Conservation (phyloP, 2,329 filamentous ascomycete genomes). For the Parastagonospora nodorum region DNA sequence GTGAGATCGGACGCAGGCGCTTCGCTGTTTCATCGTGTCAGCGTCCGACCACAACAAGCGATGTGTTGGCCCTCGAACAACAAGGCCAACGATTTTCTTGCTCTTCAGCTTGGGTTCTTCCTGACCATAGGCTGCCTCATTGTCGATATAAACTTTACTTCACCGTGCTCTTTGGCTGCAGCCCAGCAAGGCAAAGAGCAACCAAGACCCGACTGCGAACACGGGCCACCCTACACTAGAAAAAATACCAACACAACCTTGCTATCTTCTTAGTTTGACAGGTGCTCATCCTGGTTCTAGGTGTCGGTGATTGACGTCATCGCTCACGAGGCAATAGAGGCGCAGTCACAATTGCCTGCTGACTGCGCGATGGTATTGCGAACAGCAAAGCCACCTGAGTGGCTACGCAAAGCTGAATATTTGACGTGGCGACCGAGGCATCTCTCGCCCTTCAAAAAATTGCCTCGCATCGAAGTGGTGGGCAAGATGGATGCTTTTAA, state of each 20-base stretch:
- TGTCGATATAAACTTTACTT: too few relatives aligned
- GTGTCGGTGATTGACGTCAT: conserved; percentile 4
- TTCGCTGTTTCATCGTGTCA: conserved; percentile 25
- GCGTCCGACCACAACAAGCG: conserved; percentile 8
- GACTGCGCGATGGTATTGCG: neutral
- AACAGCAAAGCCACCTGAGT: neutral
- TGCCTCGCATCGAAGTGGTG: too few relatives aligned
- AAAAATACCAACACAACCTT: neutral
- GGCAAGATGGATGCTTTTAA: too few relatives aligned
- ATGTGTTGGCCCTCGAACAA: conserved; percentile 5
- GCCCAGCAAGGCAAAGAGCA: too few relatives aligned
- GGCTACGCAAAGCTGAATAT: too few relatives aligned
- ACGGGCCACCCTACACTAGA: neutral
- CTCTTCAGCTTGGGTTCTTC: neutral
- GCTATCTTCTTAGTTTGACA: neutral
- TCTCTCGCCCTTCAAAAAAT: too few relatives aligned
- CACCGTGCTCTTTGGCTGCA: too few relatives aligned
- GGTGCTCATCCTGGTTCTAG: conserved; percentile 1
- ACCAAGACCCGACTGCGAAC: too few relatives aligned
- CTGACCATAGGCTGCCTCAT: neutral
- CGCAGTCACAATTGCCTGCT: conserved; percentile 10
- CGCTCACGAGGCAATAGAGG: conserved; percentile 18
- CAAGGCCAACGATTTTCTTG: neutral
- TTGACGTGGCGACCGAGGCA: too few relatives aligned
- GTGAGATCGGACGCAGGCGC: conserved; percentile 16